Evolutionary conservation across 1,139 yeast genomes (phyloP).

Genomic region (Candida sanyaensis): DNA sequence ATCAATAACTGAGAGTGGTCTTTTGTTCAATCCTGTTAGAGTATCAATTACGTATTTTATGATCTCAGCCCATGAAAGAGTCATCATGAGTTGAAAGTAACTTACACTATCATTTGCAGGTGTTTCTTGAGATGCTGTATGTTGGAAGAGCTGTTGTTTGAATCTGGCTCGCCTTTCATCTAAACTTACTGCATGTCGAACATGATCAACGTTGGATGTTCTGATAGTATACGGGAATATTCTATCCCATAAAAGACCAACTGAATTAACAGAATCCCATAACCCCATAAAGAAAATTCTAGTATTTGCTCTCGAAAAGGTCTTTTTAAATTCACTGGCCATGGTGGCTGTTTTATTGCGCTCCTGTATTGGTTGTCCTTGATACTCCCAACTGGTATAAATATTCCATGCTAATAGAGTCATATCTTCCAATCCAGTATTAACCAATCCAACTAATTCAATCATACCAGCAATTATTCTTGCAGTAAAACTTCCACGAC

Average conservation of each 20-base stretch:
- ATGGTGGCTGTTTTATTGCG: slow-evolving; percentile 37
- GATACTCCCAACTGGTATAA: slow-evolving; percentile 61
- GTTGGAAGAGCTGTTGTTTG: slow-evolving; percentile 54
- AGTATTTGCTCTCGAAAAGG: slow-evolving; percentile 49
- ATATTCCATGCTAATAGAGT: slow-evolving; percentile 61
- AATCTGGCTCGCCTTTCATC: slow-evolving; percentile 67
- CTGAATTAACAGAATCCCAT: slow-evolving; percentile 68
- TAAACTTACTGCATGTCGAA: slow-evolving; percentile 64
- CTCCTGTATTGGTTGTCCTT: slow-evolving; percentile 54
- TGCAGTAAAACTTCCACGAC: slow-evolving; percentile 68
- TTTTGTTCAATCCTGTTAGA: slow-evolving; percentile 4
- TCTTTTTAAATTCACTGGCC: slow-evolving; percentile 51
- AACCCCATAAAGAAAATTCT: slow-evolving; percentile 59
- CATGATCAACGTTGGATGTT: slow-evolving; percentile 52
- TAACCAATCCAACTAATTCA: slow-evolving; percentile 57
- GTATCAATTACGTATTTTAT: slow-evolving; percentile 8
- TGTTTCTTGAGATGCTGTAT: slow-evolving; percentile 16
- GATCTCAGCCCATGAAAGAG: slow-evolving; percentile 3
- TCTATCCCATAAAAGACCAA: slow-evolving; percentile 57
- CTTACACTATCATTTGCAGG: neutral
- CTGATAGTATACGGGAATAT: slow-evolving; percentile 58
- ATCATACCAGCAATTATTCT: slow-evolving; percentile 65
- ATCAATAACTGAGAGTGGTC: slow-evolving; percentile 2
- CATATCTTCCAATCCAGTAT: slow-evolving; percentile 54
- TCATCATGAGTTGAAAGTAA: neutral